Evolutionary conservation across 345 rosid species (phyloP), one percentile per base, ranked within the genome.

Genomic region (Alliaria petiolata): DNA sequence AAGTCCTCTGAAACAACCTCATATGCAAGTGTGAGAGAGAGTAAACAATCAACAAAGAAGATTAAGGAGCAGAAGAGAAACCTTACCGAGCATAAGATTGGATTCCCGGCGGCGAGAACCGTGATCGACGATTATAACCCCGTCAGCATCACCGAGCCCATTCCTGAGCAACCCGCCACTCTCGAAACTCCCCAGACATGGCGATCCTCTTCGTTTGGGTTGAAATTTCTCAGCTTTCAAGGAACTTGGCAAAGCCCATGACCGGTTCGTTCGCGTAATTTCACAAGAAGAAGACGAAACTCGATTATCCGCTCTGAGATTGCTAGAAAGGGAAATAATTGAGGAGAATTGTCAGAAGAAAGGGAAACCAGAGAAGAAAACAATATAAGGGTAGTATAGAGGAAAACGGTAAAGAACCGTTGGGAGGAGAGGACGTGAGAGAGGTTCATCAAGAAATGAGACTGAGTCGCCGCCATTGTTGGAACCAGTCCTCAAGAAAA

Each of bases 101-200:
- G 97, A 91, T 76, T 91, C 95, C 26, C 42, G 79, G 44, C 95
- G 96, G 54, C 96, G 96, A 1, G 97, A 93, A 15, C 97, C 99
- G 49, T 93, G 97, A 78, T 93, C 98, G 8, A 93, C 97, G 19
- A 93, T 89, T 76, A 93, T 82, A 46, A 93, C 70, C 35, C 90
- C 97, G 68, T 93, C 96, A 45, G 60, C 71, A 44, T 78, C 83
- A 50, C 96, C 75, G 7, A 86, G 51, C 17, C 84, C 79, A 22
- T 40, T 66, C 67, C 11, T 61, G 19, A 65, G 31, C 53, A 73
- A 63, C 36, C 82, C 84, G 10, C 77, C 67, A 57, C 63, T 73
- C 33, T 65, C 81, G 1, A 61, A 54, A 47, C 73, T 75, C 71
- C 25, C 62, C 1, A 75, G 62, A 64, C 84, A 67, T 47, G 76